A percentile compares a stretch with the other conserved stretches of the same genome.
These are phyloP conservation scores for Ceratocystiopsis brevicomis DNA, from an alignment of 2,329 filamentous ascomycete genomes.

Conservation along the genomic window DNA sequence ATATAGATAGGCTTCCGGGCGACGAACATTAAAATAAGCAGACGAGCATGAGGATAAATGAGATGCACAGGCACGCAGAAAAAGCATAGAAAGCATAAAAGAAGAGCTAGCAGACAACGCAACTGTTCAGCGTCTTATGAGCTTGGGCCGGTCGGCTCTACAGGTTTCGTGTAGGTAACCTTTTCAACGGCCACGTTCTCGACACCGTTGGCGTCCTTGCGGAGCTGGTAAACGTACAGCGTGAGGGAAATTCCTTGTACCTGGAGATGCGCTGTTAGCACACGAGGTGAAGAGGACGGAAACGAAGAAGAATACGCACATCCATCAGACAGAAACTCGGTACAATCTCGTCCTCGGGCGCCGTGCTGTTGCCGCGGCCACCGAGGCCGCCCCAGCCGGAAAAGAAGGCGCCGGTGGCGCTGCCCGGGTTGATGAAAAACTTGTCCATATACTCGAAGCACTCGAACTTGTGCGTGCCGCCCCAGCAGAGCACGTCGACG, in stretches of 20 bases:
- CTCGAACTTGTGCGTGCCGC: slow-evolving; percentile 49
- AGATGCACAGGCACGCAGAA: no score
- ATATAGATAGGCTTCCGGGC: no score
- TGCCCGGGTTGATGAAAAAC: slow-evolving; percentile 53
- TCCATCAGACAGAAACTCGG: slow-evolving; percentile 97
- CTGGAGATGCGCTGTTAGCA: slow-evolving; percentile 23
- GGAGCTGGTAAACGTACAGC: slow-evolving; percentile 79
- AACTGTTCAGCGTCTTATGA: slow-evolving; percentile 10
- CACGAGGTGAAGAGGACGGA: background rate
- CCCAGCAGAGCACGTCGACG: slow-evolving; percentile 51
- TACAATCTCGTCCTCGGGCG: slow-evolving; percentile 58
- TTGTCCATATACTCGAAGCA: slow-evolving; percentile 58
- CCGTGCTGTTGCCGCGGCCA: slow-evolving; percentile 45
- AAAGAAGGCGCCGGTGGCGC: slow-evolving; percentile 43
- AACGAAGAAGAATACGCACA: slow-evolving; percentile 36
- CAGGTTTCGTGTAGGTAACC: slow-evolving; percentile 67
- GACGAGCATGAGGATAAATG: no score
- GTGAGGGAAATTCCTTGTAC: slow-evolving; percentile 93
- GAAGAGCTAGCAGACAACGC: background rate
- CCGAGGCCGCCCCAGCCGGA: slow-evolving; percentile 35
- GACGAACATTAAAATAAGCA: no score
- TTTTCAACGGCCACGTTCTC: slow-evolving; percentile 74
- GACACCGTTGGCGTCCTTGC: slow-evolving; percentile 55
- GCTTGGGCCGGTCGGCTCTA: slow-evolving; percentile 34
- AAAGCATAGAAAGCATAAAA: no score